Conservation (phyloP, 495 filamentous ascomycete genomes). For the Staphylotrichum tortipilum region DNA sequence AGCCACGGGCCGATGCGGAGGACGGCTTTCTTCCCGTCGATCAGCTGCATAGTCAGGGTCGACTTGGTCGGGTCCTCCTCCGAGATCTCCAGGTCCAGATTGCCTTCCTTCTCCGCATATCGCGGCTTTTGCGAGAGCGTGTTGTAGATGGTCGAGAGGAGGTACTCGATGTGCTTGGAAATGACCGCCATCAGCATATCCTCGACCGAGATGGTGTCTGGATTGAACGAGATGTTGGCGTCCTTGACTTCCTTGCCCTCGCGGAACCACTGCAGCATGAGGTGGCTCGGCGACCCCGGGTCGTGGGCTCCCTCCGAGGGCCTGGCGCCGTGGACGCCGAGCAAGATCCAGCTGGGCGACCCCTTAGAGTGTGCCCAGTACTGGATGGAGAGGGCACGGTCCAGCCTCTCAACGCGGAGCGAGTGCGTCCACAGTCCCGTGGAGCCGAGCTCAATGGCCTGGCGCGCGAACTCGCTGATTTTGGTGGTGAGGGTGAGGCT, state of each 20-base stretch:
- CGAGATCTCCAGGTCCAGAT: conserved; percentile 47
- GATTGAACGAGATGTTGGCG: conserved; percentile 54
- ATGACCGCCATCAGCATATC: conserved; percentile 63
- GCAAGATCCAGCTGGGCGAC: conserved; percentile 78
- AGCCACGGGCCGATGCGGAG: conserved; percentile 60
- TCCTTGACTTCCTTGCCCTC: conserved; percentile 64
- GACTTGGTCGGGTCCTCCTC: conserved; percentile 56
- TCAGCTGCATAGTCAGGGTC: conserved; percentile 58
- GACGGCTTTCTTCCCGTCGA: conserved; percentile 45
- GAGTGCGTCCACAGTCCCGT: conserved; percentile 44
- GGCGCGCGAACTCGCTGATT: conserved; percentile 65
- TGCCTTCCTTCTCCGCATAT: conserved; percentile 47
- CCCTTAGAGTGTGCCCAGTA: conserved; percentile 65
- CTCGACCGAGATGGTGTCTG: conserved; percentile 61
- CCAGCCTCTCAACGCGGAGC: conserved; percentile 55
- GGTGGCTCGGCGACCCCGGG: conserved; percentile 33
- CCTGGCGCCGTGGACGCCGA: conserved; percentile 66
- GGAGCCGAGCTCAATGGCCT: conserved; percentile 58
- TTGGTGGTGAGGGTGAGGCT: conserved; percentile 81
- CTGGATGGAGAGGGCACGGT: conserved; percentile 73
- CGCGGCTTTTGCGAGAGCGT: conserved; percentile 48
- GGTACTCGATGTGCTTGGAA: conserved; percentile 59
- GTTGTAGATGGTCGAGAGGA: conserved; percentile 52
- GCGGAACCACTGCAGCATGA: conserved; percentile 78
- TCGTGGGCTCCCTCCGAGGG: conserved; percentile 25